Percentiles rank a stretch among this genome's conserved stretches.
These are phyloP conservation scores for Fusarium subtropicale DNA, from an alignment of 2,329 filamentous ascomycete genomes.

Conservation along the genomic window DNA sequence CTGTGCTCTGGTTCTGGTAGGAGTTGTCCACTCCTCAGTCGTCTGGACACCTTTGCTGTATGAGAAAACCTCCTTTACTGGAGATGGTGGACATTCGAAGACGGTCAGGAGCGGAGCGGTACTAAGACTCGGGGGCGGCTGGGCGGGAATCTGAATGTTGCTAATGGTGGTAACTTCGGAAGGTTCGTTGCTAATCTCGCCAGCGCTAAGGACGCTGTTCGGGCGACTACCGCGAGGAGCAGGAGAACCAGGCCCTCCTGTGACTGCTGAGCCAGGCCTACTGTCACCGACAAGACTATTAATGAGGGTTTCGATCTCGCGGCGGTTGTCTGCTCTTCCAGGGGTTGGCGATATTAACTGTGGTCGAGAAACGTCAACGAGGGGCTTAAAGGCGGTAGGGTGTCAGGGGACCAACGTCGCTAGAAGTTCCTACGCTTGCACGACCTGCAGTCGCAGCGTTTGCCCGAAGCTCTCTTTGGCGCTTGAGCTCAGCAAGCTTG, in stretches of 20 bases:
- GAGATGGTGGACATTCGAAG: constrained; percentile 82
- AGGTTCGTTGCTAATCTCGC: constrained; percentile 81
- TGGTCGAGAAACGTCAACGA: constrained; percentile 23
- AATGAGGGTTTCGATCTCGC: constrained; percentile 87
- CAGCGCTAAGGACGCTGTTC: constrained; percentile 85
- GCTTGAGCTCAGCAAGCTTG: constrained; percentile 95
- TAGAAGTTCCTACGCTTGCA: constrained; percentile 73
- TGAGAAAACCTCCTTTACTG: constrained; percentile 86
- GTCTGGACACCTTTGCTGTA: constrained; percentile 99
- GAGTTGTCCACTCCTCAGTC: constrained; percentile 75
- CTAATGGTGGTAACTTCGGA: constrained; percentile 68
- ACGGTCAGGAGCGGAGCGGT: constrained; percentile 80
- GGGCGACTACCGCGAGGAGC: constrained; percentile 78
- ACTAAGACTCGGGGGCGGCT: constrained; percentile 74
- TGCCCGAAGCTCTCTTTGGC: constrained; percentile 85
- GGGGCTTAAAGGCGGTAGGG: constrained; percentile 29
- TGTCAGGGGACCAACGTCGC: constrained; percentile 71
- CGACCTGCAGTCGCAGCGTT: constrained; percentile 78
- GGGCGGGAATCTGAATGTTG: constrained; percentile 56
- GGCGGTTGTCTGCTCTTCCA: constrained; percentile 73
- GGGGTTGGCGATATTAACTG: constrained; percentile 75
- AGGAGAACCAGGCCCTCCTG: constrained; percentile 73
- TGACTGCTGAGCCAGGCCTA: constrained; percentile 75
- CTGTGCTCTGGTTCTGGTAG: constrained; percentile 59
- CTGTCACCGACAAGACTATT: constrained; percentile 84